A percentile compares a stretch with the other conserved stretches of the same genome.
Evolutionary conservation across 2,329 filamentous ascomycete genomes (phyloP).

Genomic region (Fusarium papillatum): DNA sequence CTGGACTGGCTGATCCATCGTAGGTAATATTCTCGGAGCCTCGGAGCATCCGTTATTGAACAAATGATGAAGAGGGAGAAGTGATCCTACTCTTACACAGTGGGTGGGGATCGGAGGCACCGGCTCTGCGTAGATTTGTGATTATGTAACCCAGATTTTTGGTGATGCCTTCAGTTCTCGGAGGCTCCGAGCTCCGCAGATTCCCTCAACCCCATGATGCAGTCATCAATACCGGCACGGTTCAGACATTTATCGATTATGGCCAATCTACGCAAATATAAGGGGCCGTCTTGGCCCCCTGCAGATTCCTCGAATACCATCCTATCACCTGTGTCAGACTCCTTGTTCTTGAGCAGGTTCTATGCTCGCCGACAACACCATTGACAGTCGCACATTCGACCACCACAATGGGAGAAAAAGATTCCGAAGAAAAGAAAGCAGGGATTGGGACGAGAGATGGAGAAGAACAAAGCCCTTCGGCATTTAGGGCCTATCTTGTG

Average conservation of each 20-base stretch:
- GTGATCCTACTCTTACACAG: neutral
- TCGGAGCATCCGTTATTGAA: neutral
- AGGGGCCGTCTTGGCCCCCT: neutral
- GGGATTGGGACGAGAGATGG: neutral
- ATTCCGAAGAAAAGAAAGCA: neutral
- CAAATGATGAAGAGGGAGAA: neutral
- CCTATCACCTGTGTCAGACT: neutral
- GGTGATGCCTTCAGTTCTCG: neutral
- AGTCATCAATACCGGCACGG: neutral
- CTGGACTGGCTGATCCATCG: neutral
- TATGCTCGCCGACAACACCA: neutral
- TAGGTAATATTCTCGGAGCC: neutral
- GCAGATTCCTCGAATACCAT: neutral
- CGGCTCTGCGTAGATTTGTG: neutral
- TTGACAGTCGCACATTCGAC: neutral
- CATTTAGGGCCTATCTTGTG: neutral
- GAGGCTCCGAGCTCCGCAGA: neutral
- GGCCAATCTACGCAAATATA: neutral
- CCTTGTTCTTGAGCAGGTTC: neutral
- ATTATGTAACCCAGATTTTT: neutral
- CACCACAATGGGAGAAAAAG: neutral
- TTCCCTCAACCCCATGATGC: neutral
- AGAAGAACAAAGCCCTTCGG: neutral
- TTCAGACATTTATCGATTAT: neutral
- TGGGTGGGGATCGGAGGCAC: neutral